Base-by-base conservation (phyloP, 2,329 filamentous ascomycete genomes). In the Chaetomium olivaceum region DNA sequence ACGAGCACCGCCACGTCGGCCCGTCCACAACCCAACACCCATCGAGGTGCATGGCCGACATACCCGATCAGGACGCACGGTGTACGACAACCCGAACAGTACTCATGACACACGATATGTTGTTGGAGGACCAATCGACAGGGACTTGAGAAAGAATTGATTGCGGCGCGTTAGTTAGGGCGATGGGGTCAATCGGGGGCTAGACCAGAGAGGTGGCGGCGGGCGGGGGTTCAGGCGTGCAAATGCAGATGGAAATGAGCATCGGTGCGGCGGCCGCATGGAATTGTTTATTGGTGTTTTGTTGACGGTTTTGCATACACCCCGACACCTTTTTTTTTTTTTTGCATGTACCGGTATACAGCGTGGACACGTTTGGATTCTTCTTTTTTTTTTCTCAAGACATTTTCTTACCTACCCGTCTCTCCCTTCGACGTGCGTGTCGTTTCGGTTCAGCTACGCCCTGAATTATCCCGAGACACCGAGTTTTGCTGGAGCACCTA, bases 301-400 rank as follows among this genome's bases (percentile, higher is more conserved):
- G 16, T 29, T 54, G 23, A 19, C 25, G 50, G 23, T 52, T 25
- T n/a, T 54, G 51, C 51, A 54, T 54, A 25, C 16, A 31, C 25
- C 16, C 51, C 51, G 23, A n/a, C 50, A n/a, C 50, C 25, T 29
- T 16, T 27, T 27, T 25, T 23, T 14, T 4, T 7, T 29, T 29
- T 31, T 54, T 54, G 51, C 51, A 54, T 54, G 51, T 54, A 54
- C 51, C 8, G 51, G 51, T 54, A 54, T 27, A 54, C 25, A 54
- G 51, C 51, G 25, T n/a, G 51, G 51, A 31, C 19, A 29, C 19
- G 51, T 29, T 54, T 29, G 51, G 51, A 19, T 19, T n/a, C 14
- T 29, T n/a, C 7, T 29, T 31, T 27, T 25, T 51, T 51, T 16
- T 39, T 16, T 7, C 16, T 23, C 7, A 48, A 48, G 46, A 48